These are phyloP conservation scores for Bisporella sp. DNA, from an alignment of 2,329 filamentous ascomycete genomes.

Conservation along the genomic window DNA sequence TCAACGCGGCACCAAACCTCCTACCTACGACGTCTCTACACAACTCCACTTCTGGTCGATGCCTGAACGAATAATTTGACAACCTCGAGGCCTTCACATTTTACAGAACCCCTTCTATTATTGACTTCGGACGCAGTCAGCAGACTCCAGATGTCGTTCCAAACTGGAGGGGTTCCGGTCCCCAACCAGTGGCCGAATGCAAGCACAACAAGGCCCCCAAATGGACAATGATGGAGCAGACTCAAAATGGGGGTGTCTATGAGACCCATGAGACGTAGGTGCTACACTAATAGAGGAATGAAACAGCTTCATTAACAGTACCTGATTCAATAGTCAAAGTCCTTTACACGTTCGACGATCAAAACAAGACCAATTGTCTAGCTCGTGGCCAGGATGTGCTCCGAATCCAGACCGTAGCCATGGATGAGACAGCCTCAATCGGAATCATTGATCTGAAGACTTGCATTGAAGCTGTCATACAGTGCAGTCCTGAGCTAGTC, in stretches of 20 bases:
- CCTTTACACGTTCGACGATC: conserved; percentile 89
- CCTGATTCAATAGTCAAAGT: conserved; percentile 67
- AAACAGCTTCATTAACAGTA: conserved; percentile 11
- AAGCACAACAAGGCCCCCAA: conserved; percentile 13
- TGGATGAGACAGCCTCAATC: conserved; percentile 76
- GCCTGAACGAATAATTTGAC: too few species aligned
- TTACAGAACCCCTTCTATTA: too few species aligned
- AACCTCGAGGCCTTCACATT: too few species aligned
- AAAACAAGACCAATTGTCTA: conserved; percentile 82
- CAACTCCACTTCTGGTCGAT: too few species aligned
- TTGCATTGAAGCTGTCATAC: conserved; percentile 74
- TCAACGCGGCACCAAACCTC: too few species aligned
- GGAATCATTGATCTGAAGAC: conserved; percentile 82
- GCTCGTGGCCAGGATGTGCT: conserved; percentile 77
- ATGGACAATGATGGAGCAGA: conserved; percentile 30
- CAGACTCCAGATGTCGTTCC: conserved; percentile 23
- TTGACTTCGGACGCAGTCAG: too few species aligned
- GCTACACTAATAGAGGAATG: not conserved
- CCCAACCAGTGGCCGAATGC: conserved; percentile 13
- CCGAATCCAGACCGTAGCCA: conserved; percentile 68
- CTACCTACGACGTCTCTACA: too few species aligned
- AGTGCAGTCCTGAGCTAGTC: conserved; percentile 79
- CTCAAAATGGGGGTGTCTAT: conserved; percentile 38
- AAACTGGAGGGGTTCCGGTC: conserved; percentile 4
- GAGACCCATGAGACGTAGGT: conserved; percentile 57